phyloP scores from a whole-genome alignment of 2,329 filamentous ascomycete species.

The Colletotrichum plurivorum region DNA sequence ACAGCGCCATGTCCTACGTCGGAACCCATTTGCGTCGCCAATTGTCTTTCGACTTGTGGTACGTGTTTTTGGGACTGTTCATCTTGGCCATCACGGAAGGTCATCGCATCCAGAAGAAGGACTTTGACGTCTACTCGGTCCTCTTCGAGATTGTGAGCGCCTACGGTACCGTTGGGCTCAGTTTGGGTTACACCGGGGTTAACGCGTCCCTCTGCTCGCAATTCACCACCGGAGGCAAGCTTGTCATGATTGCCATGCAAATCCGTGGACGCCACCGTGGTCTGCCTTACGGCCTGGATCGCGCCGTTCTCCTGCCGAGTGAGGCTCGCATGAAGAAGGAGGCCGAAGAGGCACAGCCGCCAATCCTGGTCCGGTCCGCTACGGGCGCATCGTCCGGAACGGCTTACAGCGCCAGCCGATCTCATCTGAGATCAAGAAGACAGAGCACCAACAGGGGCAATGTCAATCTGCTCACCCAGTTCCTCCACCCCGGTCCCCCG shows the following conservation, averaged over 20 bases:
- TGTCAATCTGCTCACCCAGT: constrained; percentile 59
- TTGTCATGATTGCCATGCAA: constrained; percentile 78
- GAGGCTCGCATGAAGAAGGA: constrained; percentile 69
- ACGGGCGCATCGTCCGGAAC: constrained; percentile 53
- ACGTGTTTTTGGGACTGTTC: constrained; percentile 93
- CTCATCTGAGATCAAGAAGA: constrained; percentile 43
- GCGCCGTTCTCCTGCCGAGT: constrained; percentile 72
- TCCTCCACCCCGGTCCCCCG: constrained; percentile 64
- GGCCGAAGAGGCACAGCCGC: constrained; percentile 61
- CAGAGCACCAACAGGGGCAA: constrained; percentile 48
- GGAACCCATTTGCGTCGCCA: constrained; percentile 92
- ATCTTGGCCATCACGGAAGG: constrained; percentile 93
- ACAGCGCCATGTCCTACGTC: constrained; percentile 83
- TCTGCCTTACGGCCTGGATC: constrained; percentile 75
- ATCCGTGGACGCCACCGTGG: constrained; percentile 79
- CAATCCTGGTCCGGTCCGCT: constrained; percentile 53
- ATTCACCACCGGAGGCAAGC: constrained; percentile 81
- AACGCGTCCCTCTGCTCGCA: constrained; percentile 88
- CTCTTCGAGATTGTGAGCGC: constrained; percentile 92
- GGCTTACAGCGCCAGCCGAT: constrained; percentile 44
- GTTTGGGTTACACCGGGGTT: constrained; percentile 81
- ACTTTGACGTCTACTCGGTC: constrained; percentile 78
- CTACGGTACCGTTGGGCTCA: constrained; percentile 94
- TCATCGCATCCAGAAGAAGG: constrained; percentile 70
- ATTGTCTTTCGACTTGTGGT: constrained; percentile 98